A percentile compares a stretch with the other conserved stretches of the same genome.
Evolutionary conservation across 140 eudicot genomes (phyloP).

Genomic region (Flaveria floridana): DNA sequence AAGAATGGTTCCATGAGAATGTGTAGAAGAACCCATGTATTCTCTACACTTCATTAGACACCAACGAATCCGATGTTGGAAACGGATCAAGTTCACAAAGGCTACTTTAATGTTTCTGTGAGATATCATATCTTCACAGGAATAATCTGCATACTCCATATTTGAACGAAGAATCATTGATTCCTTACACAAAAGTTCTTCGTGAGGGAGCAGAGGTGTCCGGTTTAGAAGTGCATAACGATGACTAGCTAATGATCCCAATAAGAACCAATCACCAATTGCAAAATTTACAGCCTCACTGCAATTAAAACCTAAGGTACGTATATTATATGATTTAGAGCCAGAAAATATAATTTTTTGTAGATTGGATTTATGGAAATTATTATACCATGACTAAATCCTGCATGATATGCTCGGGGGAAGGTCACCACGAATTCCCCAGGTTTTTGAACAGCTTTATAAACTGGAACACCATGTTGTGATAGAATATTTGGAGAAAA

Average conservation of each 20-base stretch:
- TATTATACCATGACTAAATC: conserved; percentile 89
- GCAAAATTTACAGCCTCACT: conserved; percentile 99
- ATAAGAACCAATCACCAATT: conserved; percentile 84
- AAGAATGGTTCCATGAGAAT: conserved; percentile 68
- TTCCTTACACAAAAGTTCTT: conserved; percentile 92
- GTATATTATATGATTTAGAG: background rate
- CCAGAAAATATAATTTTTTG: background rate
- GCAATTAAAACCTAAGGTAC: conserved; percentile 74
- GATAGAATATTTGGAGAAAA: conserved; percentile 81
- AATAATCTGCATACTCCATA: conserved; percentile 46
- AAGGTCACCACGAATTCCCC: conserved; percentile 87
- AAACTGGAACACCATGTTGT: conserved; percentile 82
- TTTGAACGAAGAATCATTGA: conserved; percentile 60
- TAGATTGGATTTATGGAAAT: background rate
- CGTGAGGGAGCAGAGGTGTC: conserved; percentile 84
- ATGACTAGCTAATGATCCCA: conserved; percentile 81
- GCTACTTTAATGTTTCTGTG: conserved; percentile 56
- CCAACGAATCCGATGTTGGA: conserved; percentile 90
- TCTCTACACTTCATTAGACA: conserved; percentile 49
- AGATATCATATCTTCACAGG: conserved; percentile 48
- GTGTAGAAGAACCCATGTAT: conserved; percentile 45
- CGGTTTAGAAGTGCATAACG: conserved; percentile 84
- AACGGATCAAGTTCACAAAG: conserved; percentile 65
- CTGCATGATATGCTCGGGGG: conserved; percentile 96
- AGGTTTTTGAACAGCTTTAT: conserved; percentile 90